phyloP scores from a whole-genome alignment of 805 yeast species.

The Candida loeiensis region DNA sequence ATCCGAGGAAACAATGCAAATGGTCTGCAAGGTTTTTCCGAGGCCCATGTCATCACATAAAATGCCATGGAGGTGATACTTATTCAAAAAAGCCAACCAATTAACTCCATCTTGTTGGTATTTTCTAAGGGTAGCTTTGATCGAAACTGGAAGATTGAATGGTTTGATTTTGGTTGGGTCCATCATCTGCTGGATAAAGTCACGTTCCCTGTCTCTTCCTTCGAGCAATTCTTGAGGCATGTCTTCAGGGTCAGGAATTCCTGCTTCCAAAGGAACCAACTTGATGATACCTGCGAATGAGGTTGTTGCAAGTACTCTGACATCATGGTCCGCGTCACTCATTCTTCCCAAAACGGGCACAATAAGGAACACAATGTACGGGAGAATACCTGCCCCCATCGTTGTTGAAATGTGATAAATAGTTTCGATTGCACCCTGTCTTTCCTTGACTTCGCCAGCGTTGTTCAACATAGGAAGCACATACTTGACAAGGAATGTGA shows the following conservation, averaged over 20 bases:
- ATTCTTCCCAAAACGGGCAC: constrained; percentile 96
- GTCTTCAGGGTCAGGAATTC: constrained; percentile 91
- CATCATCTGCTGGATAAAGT: constrained; percentile 95
- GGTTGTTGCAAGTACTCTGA: constrained; percentile 88
- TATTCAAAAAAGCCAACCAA: constrained; percentile 94
- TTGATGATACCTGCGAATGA: constrained; percentile 95
- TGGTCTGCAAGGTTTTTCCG: constrained; percentile 95
- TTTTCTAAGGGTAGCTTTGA: constrained; percentile 87
- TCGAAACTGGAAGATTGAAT: constrained; percentile 83
- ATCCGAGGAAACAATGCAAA: constrained; percentile 95
- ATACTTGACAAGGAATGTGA: constrained; percentile 73
- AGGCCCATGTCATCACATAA: constrained; percentile 99
- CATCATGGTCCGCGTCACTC: constrained; percentile 91
- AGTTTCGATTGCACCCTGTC: constrained; percentile 94
- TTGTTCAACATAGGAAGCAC: constrained; percentile 78
- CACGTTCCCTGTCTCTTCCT: constrained; percentile 92
- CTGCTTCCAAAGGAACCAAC: constrained; percentile 94
- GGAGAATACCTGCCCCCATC: constrained; percentile 87
- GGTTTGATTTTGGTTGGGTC: constrained; percentile 88
- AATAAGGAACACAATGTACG: constrained; percentile 90
- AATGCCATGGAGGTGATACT: constrained; percentile 94
- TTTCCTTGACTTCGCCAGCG: constrained; percentile 61
- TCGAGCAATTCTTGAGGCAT: constrained; percentile 78
- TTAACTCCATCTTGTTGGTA: constrained; percentile 98
- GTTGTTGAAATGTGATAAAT: constrained; percentile 77